Evolutionary conservation across 352 stramenopile species (phyloP), one percentile per base, ranked within the genome.

Genomic region (Phytophthora foliorum): DNA sequence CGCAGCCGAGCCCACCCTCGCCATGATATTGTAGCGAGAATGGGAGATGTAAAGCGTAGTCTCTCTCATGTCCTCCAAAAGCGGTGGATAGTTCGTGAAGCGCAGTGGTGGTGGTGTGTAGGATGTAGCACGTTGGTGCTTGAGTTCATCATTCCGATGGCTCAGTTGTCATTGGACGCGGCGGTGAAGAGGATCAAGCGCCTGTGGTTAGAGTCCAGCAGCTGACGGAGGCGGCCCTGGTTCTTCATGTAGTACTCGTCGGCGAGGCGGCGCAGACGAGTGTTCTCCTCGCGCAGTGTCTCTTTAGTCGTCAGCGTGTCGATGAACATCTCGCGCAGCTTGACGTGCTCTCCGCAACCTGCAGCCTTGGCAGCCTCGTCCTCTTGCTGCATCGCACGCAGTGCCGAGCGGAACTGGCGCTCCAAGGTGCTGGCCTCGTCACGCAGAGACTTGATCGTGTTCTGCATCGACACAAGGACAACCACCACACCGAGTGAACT

Each of bases 171-270:
- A 52, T 72, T 78, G 56, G 36, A 14, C 16, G 52, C 57, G 7
- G 66, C 56, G 4, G 66, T 78, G 51, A 78, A 78, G 24, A 78
- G 66, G 54, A 75, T 63, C 46, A 78, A 62, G 3, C 60, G 66
- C 59, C 81, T 90, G 63, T 81, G 77, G 67, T 86, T 81, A 8
- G 81, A 72, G 64, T 91, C 83, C 54, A 91, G 75, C 25, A 91
- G 67, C 55, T 84, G 65, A 16, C 80, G 83, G 27, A 91, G 64
- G 0, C 81, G 81, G 9, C 83, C 81, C 56, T 91, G 82, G 71
- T 91, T 91, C 69, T 91, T 91, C 82, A 91, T 89, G 77, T 89
- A 91, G 67, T 87, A 86, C 75, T 89, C 81, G 65, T 91, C 82
- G 0, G 82, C 82, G 19, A 89, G 77, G 9, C 77, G 78, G 31